phyloP scores from a whole-genome alignment of 352 stramenopile genomes.

The Phytopythium helicoides region DNA sequence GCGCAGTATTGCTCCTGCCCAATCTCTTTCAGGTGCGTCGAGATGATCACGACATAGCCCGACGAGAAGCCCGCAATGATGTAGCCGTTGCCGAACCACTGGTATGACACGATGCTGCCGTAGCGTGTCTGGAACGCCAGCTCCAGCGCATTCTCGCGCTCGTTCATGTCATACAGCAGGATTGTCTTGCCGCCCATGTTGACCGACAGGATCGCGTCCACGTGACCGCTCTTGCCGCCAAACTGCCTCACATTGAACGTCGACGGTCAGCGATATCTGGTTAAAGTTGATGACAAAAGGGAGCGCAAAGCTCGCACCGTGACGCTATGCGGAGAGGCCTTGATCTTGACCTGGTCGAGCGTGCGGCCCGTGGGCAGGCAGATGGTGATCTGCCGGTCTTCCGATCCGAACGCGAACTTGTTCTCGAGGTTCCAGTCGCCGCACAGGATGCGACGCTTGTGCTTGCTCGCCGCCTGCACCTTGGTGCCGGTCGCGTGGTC shows the following conservation, averaged over 20 bases:
- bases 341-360: conserved; percentile 80
- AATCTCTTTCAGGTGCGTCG: conserved; percentile 87
- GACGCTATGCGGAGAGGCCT: conserved; percentile 62
- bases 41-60: conserved; percentile 91
- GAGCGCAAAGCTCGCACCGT: conserved; percentile 22
- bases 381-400: conserved; percentile 79
- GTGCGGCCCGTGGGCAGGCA: conserved; percentile 56
- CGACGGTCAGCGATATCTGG: background rate
- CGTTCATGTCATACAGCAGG: conserved; percentile 85
- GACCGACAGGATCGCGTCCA: conserved; percentile 80
- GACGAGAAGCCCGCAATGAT: conserved; percentile 90
- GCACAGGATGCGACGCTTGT: conserved; percentile 78
- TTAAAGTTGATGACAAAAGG: background rate
- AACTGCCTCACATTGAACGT: conserved; percentile 47
- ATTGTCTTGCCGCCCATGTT: conserved; percentile 91
- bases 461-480: conserved; percentile 59
- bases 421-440: conserved; percentile 80
- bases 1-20: conserved; percentile 85
- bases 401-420: conserved; percentile 80
- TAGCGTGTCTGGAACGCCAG: conserved; percentile 90
- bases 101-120: conserved; percentile 85
- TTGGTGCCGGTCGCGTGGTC: conserved; percentile 55
- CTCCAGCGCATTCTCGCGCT: conserved; percentile 88
- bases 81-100: conserved; percentile 90
- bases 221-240: conserved; percentile 64